Conservation (phyloP, 495 filamentous ascomycete species). For the Penicillium waksmanii region DNA sequence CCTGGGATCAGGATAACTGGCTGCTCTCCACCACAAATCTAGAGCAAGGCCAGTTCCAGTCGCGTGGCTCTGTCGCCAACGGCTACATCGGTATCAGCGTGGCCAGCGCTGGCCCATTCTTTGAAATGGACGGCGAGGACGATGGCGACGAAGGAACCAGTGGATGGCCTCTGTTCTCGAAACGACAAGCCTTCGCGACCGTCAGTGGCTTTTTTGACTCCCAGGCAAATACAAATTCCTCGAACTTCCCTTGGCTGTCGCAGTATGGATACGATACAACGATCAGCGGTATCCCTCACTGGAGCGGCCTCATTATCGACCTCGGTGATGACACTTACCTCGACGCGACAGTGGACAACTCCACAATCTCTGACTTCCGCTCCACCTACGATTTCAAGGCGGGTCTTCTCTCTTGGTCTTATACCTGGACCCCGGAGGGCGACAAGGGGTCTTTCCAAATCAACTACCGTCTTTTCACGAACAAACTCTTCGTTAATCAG, state of each 20-base stretch:
- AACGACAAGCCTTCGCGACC: constrained; percentile 71
- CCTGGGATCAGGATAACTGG: constrained; percentile 70
- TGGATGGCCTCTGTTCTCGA: constrained; percentile 74
- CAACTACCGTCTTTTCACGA: constrained; percentile 61
- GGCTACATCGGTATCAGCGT: constrained; percentile 65
- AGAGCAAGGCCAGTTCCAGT: constrained; percentile 64
- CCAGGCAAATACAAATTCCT: constrained; percentile 63
- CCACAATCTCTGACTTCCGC: constrained; percentile 61
- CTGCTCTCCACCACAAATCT: constrained; percentile 56
- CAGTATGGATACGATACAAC: constrained; percentile 74
- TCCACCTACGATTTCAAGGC: constrained; percentile 65
- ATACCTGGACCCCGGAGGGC: constrained; percentile 65
- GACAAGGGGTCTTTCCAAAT: constrained; percentile 55
- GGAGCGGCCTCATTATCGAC: constrained; percentile 63
- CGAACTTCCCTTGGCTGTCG: constrained; percentile 73
- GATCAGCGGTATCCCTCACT: constrained; percentile 76
- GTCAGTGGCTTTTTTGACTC: constrained; percentile 74
- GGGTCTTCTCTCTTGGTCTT: constrained; percentile 65
- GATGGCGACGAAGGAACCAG: constrained; percentile 58
- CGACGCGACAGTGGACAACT: constrained; percentile 63
- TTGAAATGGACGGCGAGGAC: constrained; percentile 60
- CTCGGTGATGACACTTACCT: constrained; percentile 57
- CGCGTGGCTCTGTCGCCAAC: constrained; percentile 66
- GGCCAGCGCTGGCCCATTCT: constrained; percentile 69
- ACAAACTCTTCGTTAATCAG: constrained; percentile 66